Evolutionary conservation across 331 rosid species (phyloP).

Genomic region (Phaseolus coccineus): DNA sequence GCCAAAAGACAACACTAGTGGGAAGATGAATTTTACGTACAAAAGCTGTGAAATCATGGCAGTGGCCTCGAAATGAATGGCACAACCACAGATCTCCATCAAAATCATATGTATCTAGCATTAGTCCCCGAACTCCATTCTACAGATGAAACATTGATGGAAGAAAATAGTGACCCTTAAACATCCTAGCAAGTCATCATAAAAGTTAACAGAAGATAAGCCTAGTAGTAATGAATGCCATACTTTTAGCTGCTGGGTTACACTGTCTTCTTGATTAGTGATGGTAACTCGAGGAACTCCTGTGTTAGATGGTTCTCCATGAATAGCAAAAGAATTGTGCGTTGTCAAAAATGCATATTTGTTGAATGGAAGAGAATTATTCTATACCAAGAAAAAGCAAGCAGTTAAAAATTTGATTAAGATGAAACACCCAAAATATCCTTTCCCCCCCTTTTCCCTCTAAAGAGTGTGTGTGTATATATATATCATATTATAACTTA

Average conservation of each 20-base stretch:
- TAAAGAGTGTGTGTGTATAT: not conserved
- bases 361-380: conserved; percentile 88
- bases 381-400: conserved; percentile 48
- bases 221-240: not conserved
- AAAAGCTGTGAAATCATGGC: conserved; percentile 79
- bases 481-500: not conserved
- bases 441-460: not conserved
- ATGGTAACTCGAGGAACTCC: conserved; percentile 69
- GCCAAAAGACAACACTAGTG: not conserved
- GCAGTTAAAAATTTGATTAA: not conserved
- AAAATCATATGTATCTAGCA: conserved; percentile 90
- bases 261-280: conserved; percentile 71
- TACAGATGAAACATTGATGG: conserved; percentile 39
- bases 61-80: conserved; percentile 81
- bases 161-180: conserved; percentile 2
- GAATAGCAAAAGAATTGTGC: conserved; percentile 82
- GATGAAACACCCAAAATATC: not conserved
- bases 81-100: conserved; percentile 84
- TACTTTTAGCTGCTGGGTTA: conserved; percentile 86
- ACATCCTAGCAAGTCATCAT: not conserved
- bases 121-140: conserved; percentile 83
- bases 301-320: conserved; percentile 71
- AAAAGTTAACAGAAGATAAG: not conserved
- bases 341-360: conserved; percentile 90
- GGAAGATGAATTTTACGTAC: conserved; percentile 54